Base-by-base conservation (phyloP, 1,284 basidiomycete species). In the Sporisorium iseilematis-ciliati region DNA sequence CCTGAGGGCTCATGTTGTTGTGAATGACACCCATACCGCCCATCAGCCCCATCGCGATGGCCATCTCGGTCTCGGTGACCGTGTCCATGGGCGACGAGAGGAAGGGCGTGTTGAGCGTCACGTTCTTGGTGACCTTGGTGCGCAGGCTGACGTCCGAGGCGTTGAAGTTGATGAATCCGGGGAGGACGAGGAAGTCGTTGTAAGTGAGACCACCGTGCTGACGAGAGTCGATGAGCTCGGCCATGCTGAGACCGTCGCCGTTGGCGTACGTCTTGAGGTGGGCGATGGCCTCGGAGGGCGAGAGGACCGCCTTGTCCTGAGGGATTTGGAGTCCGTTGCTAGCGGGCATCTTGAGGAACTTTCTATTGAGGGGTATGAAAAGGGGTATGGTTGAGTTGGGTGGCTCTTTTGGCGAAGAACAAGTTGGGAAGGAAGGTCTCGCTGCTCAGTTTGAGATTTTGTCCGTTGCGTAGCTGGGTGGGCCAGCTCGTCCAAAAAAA, bases 41-140 rank as follows among this genome's bases (percentile, higher is more conserved):
- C 76, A 97, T 81, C 21, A 85, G 67, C 23, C 79, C 83, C 54
- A 85, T 79, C 8, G 81, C 66, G 43, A 99, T 97, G 57, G 96
- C 96, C 95, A 99, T 99, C 80, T 95, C 91, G 70, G 90, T 91
- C 88, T 98, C 96, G 3, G 97, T 99, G 77, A 99, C 96, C 35
- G 96, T 99, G 88, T 99, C 96, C 96, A 99, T 99, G 45, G 97
- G 96, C 66, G 94, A 96, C 86, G 94, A 97, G 88, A 98, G 89
- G 88, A 99, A 97, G 0, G 97, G 96, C 0, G 95, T 95, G 88
- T 95, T 97, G 82, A 99, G 89, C 45, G 89, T 88, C 78, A 98
- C 93, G 83, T 97, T 97, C 65, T 92, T 91, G 50, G 96, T 97
- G 60, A 99, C 91, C 60, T 89, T 90, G 80, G 91, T 93, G 87